Conservation (phyloP, 2,329 filamentous ascomycete genomes). For the Sphaerostilbella broomeana region DNA sequence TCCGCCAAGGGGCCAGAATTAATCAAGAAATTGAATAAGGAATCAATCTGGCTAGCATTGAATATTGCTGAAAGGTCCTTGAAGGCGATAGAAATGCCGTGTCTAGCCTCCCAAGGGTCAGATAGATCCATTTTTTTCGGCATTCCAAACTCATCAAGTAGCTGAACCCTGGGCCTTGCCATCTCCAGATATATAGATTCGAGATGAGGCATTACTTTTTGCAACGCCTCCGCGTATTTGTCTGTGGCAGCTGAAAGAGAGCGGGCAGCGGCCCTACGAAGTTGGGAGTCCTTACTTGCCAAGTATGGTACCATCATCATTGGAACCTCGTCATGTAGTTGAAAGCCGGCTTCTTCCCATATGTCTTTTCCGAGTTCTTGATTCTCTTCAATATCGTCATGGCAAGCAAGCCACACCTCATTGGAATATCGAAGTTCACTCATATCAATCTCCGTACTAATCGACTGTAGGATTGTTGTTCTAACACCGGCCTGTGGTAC, state of each 20-base stretch:
- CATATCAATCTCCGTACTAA: constrained; percentile 87
- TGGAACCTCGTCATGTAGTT: constrained; percentile 59
- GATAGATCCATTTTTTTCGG: constrained; percentile 78
- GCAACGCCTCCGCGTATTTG: constrained; percentile 52
- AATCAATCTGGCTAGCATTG: constrained; percentile 60
- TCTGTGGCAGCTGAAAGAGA: constrained; percentile 69
- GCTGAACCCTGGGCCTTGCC: constrained; percentile 73
- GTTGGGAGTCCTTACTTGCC: constrained; percentile 69
- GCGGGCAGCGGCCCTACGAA: constrained; percentile 76
- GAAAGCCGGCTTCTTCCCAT: constrained; percentile 88
- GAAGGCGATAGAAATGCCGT: constrained; percentile 83
- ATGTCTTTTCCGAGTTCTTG: constrained; percentile 76
- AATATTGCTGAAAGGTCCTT: constrained; percentile 71
- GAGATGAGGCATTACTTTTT: constrained; percentile 57
- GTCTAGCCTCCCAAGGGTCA: constrained; percentile 86
- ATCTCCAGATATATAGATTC: constrained; percentile 68
- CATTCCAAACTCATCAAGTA: constrained; percentile 92
- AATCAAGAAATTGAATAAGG: constrained; percentile 80
- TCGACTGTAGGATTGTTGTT: constrained; percentile 78
- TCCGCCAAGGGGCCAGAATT: constrained; percentile 83
- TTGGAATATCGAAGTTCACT: constrained; percentile 79
- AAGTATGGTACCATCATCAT: constrained; percentile 69
- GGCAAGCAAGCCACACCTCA: constrained; percentile 87
- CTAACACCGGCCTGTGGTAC: constrained; percentile 75
- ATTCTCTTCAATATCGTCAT: constrained; percentile 88